These are phyloP conservation scores for Silene vulgaris DNA, from an alignment of 179 eudicot genomes.

Conservation along the genomic window DNA sequence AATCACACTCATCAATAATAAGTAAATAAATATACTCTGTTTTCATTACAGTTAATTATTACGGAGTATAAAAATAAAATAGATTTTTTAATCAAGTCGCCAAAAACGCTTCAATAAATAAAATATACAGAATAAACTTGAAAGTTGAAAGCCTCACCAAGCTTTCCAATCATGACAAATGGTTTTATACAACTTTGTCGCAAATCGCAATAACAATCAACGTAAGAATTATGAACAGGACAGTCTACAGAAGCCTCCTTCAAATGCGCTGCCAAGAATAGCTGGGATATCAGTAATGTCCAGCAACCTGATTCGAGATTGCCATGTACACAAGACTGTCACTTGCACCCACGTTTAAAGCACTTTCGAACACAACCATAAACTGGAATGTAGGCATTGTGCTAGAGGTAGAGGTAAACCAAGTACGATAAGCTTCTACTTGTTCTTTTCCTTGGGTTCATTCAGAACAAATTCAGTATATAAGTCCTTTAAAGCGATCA, in stretches of 20 bases:
- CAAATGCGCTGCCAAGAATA: slow-evolving; percentile 5
- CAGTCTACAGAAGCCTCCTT: background rate
- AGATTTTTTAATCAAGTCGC: background rate
- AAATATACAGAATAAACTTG: background rate
- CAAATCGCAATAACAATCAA: background rate
- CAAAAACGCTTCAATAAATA: background rate
- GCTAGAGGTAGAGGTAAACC: background rate
- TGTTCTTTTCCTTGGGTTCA: slow-evolving; percentile 45
- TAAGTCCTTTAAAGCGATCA: slow-evolving; percentile 80
- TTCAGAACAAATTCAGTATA: slow-evolving; percentile 80
- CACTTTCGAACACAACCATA: background rate
- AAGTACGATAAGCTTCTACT: slow-evolving; percentile 17
- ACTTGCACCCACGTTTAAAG: background rate
- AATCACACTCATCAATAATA: no score
- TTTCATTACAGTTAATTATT: no score
- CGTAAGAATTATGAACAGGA: slow-evolving; percentile 4
- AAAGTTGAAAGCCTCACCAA: background rate
- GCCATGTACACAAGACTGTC: background rate
- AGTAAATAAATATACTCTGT: no score
- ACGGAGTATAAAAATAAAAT: background rate
- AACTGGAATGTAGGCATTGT: background rate
- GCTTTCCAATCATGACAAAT: slow-evolving; percentile 2
- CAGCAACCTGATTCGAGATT: background rate
- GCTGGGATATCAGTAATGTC: background rate
- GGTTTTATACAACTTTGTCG: background rate